Evolutionary conservation across 2,329 filamentous ascomycete genomes (phyloP), one percentile per base, ranked within the genome.

Genomic region (Chaetomiaceae sp.): DNA sequence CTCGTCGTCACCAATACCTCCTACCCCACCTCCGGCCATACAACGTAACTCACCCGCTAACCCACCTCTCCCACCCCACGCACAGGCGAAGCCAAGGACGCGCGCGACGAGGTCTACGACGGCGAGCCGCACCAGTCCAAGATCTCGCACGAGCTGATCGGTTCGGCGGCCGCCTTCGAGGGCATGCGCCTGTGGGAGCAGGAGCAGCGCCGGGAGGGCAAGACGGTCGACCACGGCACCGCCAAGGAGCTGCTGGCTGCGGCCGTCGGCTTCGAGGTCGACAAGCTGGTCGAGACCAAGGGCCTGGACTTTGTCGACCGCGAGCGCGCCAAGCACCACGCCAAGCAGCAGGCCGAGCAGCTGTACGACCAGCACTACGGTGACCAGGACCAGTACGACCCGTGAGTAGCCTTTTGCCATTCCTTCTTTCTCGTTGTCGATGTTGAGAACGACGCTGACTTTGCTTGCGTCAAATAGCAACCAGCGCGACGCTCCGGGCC

Each of bases 171-270:
- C 48, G 80, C 83, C 52, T 91, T 91, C 62, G 83, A 79, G 54
- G 87, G 81, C 58, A 85, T 91, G 77, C 88, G 88, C 74, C 71
- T 82, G 18, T 90, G 82, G 59, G 86, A 90, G 68, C 82, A 89
- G 65, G 73, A 78, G 58, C 84, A 89, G 70, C 82, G 84, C 60
- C 72, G 68, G 47, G 73, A 86, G 63, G 86, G 82, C 81, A 70
- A 88, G 72, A 63, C 75, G 6, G 81, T 90, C 58, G 76, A 73
- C 54, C 86, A 91, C 70, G 69, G 69, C 34, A 84, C 88, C 60
- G 87, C 87, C 62, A 91, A 91, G 72, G 86, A 90, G 69, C 64
- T 85, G 36, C 67, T 91, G 26, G 84, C 77, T 14, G 85, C 81
- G 49, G 71, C 90, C 46, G 86, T 83, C 22, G 85, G 79, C 38